Evolutionary conservation across 441 rosid genomes (phyloP).

Genomic region (Kokia cookei): DNA sequence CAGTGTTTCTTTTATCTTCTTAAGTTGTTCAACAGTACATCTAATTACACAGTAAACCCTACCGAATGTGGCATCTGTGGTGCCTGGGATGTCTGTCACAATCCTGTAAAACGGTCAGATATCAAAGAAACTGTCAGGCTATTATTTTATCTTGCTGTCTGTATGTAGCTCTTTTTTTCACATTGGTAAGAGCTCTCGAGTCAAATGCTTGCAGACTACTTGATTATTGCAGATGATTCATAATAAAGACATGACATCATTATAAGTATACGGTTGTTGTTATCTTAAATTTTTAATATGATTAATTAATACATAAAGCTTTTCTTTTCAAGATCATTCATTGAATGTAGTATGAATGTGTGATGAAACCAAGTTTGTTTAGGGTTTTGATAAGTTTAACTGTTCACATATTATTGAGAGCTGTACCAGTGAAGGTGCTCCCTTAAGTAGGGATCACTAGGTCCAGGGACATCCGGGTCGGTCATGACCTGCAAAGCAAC

Average conservation of each 20-base stretch:
- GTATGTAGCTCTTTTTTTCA: too few relatives aligned
- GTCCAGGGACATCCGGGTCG: constrained; percentile 76
- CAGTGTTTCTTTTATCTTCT: neutral
- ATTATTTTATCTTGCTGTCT: neutral
- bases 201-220: neutral
- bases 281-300: too few relatives aligned
- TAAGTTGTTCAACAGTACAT: neutral
- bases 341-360: too few relatives aligned
- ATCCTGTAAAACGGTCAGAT: constrained; percentile 34
- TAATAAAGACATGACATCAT: too few relatives aligned
- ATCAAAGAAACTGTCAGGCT: neutral
- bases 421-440: constrained; percentile 70
- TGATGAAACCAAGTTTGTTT: neutral
- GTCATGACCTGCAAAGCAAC: constrained; percentile 42
- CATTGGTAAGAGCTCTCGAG: neutral
- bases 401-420: neutral
- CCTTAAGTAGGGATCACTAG: constrained; percentile 64
- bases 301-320: too few relatives aligned
- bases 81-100: constrained; percentile 71
- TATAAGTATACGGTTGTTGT: too few relatives aligned
- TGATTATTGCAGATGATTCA: too few relatives aligned
- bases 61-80: constrained; percentile 77
- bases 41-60: constrained; percentile 2
- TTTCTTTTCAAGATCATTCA: too few relatives aligned
- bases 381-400: neutral